Evolutionary conservation across 345 rosid species (phyloP).

Genomic region (Pugionium dolabratum): DNA sequence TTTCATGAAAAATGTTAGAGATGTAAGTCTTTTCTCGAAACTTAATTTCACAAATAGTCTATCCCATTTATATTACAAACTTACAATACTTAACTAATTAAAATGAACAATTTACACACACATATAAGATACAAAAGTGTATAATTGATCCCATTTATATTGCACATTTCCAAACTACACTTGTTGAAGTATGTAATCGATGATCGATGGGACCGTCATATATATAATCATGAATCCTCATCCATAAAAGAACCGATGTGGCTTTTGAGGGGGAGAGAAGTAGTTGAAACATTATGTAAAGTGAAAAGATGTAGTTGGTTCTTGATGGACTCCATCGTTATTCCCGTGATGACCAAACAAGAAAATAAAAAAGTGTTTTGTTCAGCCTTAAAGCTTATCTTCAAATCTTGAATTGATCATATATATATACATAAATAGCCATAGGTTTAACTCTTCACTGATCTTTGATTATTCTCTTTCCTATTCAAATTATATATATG

Average conservation of each 20-base stretch:
- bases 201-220: constrained; percentile 6
- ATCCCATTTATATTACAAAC: too few relatives aligned
- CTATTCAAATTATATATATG: constrained; percentile 2
- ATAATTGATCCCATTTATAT: too few relatives aligned
- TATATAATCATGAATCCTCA: constrained; percentile 18
- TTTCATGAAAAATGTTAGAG: too few relatives aligned
- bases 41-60: too few relatives aligned
- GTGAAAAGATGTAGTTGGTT: constrained; percentile 26
- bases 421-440: neutral
- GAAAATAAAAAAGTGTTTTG: neutral
- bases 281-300: constrained; percentile 30
- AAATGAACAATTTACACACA: too few relatives aligned
- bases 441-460: neutral
- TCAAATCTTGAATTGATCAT: constrained; percentile 6
- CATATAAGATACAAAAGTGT: too few relatives aligned
- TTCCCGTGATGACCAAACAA: constrained; percentile 28
- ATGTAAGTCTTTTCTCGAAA: too few relatives aligned
- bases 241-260: constrained; percentile 9
- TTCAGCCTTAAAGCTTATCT: constrained; percentile 22
- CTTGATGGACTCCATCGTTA: constrained; percentile 29
- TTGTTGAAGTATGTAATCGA: neutral
- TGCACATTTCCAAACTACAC: too few relatives aligned
- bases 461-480: neutral
- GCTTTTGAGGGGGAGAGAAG: constrained; percentile 8
- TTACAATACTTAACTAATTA: too few relatives aligned